A percentile compares a stretch with the other conserved stretches of the same genome.
Evolutionary conservation across 495 filamentous ascomycete species (phyloP).

Genomic region (Aspergillus biplanus): DNA sequence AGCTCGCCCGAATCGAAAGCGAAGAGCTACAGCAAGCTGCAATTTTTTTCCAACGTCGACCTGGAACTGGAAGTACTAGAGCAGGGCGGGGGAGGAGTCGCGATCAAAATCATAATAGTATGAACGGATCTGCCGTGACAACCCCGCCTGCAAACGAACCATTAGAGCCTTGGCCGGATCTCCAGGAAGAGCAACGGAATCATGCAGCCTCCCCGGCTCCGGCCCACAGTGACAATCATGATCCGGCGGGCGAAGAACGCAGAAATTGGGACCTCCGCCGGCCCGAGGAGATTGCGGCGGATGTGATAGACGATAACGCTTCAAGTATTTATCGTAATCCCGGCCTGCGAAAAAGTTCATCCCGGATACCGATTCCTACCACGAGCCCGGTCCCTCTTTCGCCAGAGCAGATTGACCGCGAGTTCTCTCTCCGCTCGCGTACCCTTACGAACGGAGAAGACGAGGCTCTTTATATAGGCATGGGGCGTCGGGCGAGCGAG

Average conservation of each 20-base stretch:
- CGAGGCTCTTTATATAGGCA: slow-evolving; percentile 61
- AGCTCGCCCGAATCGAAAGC: slow-evolving; percentile 90
- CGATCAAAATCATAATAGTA: slow-evolving; percentile 45
- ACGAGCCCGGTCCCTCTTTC: slow-evolving; percentile 77
- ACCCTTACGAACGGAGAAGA: slow-evolving; percentile 59
- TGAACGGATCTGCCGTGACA: slow-evolving; percentile 31
- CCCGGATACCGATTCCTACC: slow-evolving; percentile 83
- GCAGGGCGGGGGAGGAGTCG: slow-evolving; percentile 55
- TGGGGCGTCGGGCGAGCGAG: slow-evolving; percentile 71
- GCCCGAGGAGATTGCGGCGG: slow-evolving; percentile 79
- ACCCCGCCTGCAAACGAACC: slow-evolving; percentile 37
- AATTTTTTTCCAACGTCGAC: slow-evolving; percentile 65
- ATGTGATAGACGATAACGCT: slow-evolving; percentile 58
- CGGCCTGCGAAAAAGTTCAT: slow-evolving; percentile 56
- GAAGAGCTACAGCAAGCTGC: slow-evolving; percentile 90
- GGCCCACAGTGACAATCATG: slow-evolving; percentile 41
- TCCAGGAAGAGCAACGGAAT: slow-evolving; percentile 47
- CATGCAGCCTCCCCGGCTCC: slow-evolving; percentile 49
- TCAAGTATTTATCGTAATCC: slow-evolving; percentile 47
- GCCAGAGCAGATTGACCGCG: slow-evolving; percentile 65
- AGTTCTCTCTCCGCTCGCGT: slow-evolving; percentile 69
- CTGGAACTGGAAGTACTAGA: slow-evolving; percentile 59
- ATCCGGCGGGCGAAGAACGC: slow-evolving; percentile 36
- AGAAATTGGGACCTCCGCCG: slow-evolving; percentile 72
- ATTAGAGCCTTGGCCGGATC: slow-evolving; percentile 43